Base-by-base conservation (phyloP, 139 green algal genomes). In the Trebouxia sp. region DNA sequence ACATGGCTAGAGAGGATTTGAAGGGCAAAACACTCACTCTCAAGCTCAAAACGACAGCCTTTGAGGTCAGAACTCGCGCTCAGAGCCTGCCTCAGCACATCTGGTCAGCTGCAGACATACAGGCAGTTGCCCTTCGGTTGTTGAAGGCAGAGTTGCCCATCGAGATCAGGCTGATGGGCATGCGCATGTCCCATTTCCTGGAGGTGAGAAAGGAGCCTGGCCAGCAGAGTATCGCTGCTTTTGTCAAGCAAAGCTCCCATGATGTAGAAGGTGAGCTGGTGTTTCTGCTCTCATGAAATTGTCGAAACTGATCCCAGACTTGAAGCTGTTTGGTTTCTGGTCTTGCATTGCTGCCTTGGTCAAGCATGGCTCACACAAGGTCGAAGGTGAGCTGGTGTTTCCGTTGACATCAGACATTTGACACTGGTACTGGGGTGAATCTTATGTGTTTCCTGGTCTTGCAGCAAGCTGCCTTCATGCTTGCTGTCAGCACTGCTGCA, bases 31-130 rank as follows among this genome's bases (percentile, higher is more conserved):
- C 89, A 15, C 14, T 98, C 24, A 97, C 92, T 0, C 89, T 98
- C 30, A 98, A 98, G 80, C 80, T 98, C 28, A 98, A 98, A 82
- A 65, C 83, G 5, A 88, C 87, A 6, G 85, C 55, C 10, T 97
- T 97, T 81, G 87, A 94, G 82, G 84, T 94, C 70, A 14, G 83
- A 0, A 65, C 50, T 17, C 32, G 78, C 1, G 65, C 66, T 20
- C 51, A 76, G 2, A 96, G 92, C 6, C 82, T 98, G 62, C 66
- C 87, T 3, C 65, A 78, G 38, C 87, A 93, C 80, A 78, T 93
- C 17, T 83, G 77, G 67, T 83, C 66, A 1, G 70, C 80, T 0
- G 81, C 88, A 3, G 89, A 94, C 42, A 92, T 98, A 62, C 74
- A 88, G 53, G 75, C 80, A 0, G 78, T 70, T 22, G 88, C 89